Percentiles rank a stretch among this genome's conserved stretches.
These are phyloP conservation scores for Ustilago lituana DNA, from an alignment of 1,284 basidiomycete genomes.

Conservation along the genomic window DNA sequence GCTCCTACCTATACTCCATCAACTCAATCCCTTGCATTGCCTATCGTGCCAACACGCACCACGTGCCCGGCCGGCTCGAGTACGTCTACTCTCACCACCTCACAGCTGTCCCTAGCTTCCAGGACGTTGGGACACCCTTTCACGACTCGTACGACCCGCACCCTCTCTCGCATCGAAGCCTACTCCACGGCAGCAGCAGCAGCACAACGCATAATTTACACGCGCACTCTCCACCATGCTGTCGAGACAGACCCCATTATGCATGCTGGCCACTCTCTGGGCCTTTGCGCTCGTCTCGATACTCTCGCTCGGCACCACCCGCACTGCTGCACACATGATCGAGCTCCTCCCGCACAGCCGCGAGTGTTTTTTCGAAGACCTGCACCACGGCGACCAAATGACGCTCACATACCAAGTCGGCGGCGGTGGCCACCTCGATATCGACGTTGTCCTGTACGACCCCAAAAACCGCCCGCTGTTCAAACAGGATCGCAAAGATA, in stretches of 20 bases:
- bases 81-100: neutral
- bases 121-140: too few relatives aligned
- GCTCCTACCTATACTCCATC: too few relatives aligned
- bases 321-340: constrained; percentile 68
- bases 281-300: constrained; percentile 14
- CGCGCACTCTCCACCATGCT: neutral
- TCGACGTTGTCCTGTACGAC: constrained; percentile 85
- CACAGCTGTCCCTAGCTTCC: neutral
- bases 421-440: constrained; percentile 92
- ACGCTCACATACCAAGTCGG: constrained; percentile 99
- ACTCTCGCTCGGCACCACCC: neutral
- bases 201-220: neutral
- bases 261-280: constrained; percentile 2
- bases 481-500: constrained; percentile 85
- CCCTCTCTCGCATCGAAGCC: too few relatives aligned
- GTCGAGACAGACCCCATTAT: constrained; percentile 4
- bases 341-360: constrained; percentile 79
- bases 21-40: too few relatives aligned
- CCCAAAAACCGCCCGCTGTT: constrained; percentile 77
- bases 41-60: neutral
- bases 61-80: constrained; percentile 5
- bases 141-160: too few relatives aligned
- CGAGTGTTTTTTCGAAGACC: constrained; percentile 98
- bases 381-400: constrained; percentile 96
- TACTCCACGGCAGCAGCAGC: neutral